phyloP scores from a whole-genome alignment of 169 alveolate genomes.

The Plasmodium cynomolgi region DNA sequence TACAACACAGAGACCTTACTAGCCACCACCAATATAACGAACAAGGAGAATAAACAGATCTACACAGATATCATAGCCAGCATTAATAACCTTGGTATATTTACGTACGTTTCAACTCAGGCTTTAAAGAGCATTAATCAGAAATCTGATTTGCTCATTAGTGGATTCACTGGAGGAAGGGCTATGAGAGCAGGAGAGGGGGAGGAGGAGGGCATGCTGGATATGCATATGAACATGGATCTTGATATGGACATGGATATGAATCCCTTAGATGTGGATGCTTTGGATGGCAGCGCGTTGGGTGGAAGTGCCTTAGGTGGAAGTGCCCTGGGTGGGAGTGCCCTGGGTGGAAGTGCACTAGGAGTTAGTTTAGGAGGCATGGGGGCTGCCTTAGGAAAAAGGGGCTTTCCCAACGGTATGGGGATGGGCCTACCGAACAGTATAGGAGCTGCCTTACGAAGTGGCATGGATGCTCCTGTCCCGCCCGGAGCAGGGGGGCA shows the following conservation, averaged over 20 bases:
- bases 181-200: background rate
- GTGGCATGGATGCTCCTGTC: background rate
- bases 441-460: background rate
- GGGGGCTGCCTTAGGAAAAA: background rate
- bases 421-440: background rate
- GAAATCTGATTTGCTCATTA: conserved; percentile 14
- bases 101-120: conserved; percentile 60
- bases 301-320: background rate
- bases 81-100: conserved; percentile 51
- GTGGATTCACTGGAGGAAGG: background rate
- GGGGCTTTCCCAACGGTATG: background rate
- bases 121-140: conserved; percentile 42
- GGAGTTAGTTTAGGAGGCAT: background rate
- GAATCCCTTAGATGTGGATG: background rate
- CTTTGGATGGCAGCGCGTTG: background rate
- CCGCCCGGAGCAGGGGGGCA: background rate
- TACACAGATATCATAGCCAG: conserved; percentile 38
- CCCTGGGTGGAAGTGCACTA: background rate
- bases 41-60: conserved; percentile 54
- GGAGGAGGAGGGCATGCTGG: conserved; percentile 15
- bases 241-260: background rate
- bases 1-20: conserved; percentile 34
- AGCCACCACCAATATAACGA: conserved; percentile 8
- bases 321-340: background rate
- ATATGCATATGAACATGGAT: conserved; percentile 1